Conservation (phyloP, 1,284 basidiomycete species). For the Austroboletus novae-zelandiae region DNA sequence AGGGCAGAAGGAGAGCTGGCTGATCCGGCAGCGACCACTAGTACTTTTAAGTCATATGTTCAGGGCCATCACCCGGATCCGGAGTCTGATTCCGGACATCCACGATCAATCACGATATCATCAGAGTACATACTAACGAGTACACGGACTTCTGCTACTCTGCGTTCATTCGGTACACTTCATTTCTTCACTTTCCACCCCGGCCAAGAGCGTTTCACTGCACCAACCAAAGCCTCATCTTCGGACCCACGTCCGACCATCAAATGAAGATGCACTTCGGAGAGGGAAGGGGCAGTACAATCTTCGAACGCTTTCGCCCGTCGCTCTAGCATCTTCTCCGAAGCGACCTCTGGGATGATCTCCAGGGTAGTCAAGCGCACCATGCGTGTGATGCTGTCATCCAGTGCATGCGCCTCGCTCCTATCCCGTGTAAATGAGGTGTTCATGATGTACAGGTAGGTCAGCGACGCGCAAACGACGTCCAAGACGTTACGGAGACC, state of each 20-base stretch:
- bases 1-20: neutral
- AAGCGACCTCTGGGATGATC: constrained; percentile 2
- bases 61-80: no score
- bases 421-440: neutral
- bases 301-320: neutral
- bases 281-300: neutral
- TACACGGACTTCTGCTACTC: no score
- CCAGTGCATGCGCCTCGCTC: constrained; percentile 6
- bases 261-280: neutral
- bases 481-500: neutral
- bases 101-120: no score
- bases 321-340: constrained; percentile 9
- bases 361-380: constrained; percentile 2
- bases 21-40: no score
- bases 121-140: no score
- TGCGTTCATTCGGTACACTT: no score
- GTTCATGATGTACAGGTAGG: neutral
- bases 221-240: neutral
- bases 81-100: no score
- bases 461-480: constrained; percentile 1
- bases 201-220: neutral
- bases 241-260: neutral
- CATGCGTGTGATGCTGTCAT: constrained; percentile 4
- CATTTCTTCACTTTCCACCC: constrained; percentile 1
- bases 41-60: no score